Percentiles rank a stretch among this genome's conserved stretches.
These are phyloP conservation scores for Flammula alnicola DNA, from an alignment of 1,284 basidiomycete species.

Conservation along the genomic window DNA sequence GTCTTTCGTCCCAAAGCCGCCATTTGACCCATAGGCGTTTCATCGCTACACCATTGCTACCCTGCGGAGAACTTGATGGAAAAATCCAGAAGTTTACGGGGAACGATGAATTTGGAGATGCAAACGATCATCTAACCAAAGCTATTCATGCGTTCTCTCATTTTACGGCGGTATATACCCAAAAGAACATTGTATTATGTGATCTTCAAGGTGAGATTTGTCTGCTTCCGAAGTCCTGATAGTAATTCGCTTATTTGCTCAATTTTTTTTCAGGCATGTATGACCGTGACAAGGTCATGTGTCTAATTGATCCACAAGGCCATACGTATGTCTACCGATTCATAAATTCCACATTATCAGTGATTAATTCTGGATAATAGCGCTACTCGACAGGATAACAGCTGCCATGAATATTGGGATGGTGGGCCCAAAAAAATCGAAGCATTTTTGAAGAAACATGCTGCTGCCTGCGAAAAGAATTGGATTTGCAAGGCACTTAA, in stretches of 20 bases:
- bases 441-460: conserved; percentile 6
- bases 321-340: conserved; percentile 3
- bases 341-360: not conserved
- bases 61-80: conserved; percentile 24
- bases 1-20: conserved; percentile 6
- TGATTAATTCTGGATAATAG: not conserved
- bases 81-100: conserved; percentile 28
- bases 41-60: conserved; percentile 30
- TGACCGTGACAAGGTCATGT: not conserved
- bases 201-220: conserved; percentile 29
- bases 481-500: conserved; percentile 20
- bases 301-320: not conserved
- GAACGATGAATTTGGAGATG: conserved; percentile 20
- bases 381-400: not conserved
- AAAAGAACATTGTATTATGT: conserved; percentile 22
- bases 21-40: conserved; percentile 23
- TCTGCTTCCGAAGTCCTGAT: not conserved
- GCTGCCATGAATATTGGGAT: conserved; percentile 15
- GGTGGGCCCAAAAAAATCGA: conserved; percentile 7
- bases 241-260: not conserved
- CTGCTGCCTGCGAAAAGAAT: conserved; percentile 9
- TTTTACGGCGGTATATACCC: conserved; percentile 24
- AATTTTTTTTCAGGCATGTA: not conserved
- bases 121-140: conserved; percentile 18
- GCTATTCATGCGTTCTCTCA: conserved; percentile 29